Conservation (phyloP, 2,329 filamentous ascomycete species). For the Venturia carpophila region DNA sequence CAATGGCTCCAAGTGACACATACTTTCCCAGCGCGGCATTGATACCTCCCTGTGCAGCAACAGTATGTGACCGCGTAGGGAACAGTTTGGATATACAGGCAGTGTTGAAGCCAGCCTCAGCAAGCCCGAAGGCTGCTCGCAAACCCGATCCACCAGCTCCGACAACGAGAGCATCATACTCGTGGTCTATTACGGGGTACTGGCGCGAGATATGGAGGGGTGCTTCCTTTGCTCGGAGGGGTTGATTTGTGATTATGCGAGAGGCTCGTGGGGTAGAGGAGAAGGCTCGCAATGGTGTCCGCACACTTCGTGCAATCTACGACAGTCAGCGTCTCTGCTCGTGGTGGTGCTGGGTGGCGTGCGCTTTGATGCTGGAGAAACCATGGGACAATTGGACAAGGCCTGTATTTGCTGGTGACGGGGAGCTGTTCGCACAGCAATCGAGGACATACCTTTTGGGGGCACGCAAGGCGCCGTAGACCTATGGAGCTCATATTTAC, state of each 20-base stretch:
- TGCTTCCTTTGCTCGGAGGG: constrained; percentile 87
- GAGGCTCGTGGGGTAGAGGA: constrained; percentile 78
- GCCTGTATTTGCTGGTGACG: background rate
- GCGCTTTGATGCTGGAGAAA: background rate
- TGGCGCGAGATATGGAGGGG: constrained; percentile 78
- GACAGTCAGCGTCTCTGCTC: constrained; percentile 4
- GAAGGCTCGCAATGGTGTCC: constrained; percentile 63
- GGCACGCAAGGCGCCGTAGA: constrained; percentile 23
- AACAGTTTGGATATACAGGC: constrained; percentile 82
- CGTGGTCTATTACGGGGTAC: constrained; percentile 97
- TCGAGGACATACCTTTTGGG: constrained; percentile 17
- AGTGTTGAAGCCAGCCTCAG: constrained; percentile 83
- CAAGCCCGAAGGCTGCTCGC: constrained; percentile 75
- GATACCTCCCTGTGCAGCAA: constrained; percentile 70
- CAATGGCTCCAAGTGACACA: constrained; percentile 21
- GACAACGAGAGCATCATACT: constrained; percentile 96
- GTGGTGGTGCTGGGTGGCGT: background rate
- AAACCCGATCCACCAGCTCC: constrained; percentile 76
- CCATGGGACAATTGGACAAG: background rate
- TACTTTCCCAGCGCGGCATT: constrained; percentile 77
- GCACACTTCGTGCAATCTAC: constrained; percentile 28
- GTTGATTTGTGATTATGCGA: constrained; percentile 76
- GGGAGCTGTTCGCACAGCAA: constrained; percentile 1
- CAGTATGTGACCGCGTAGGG: constrained; percentile 77
- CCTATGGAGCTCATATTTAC: constrained; percentile 30